These are phyloP conservation scores for Aspergillus cejpii DNA, from an alignment of 2,329 filamentous ascomycete species.

Conservation along the genomic window DNA sequence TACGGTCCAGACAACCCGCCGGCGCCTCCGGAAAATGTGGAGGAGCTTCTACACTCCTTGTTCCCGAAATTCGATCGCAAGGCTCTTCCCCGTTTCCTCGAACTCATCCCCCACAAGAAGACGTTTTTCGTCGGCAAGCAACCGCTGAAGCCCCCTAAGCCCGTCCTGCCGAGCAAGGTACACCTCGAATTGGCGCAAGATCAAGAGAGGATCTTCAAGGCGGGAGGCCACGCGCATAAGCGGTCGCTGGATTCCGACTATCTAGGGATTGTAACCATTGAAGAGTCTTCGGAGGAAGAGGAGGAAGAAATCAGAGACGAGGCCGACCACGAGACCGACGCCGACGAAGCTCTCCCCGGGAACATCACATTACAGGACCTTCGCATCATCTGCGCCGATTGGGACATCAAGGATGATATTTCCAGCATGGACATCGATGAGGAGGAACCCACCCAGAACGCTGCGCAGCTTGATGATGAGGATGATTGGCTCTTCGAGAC, in stretches of 20 bases:
- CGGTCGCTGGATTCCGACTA: constrained; percentile 48
- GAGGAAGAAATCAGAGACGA: constrained; percentile 46
- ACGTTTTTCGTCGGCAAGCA: constrained; percentile 72
- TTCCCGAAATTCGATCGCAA: constrained; percentile 77
- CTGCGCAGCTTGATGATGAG: constrained; percentile 49
- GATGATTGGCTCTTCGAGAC: constrained; percentile 46
- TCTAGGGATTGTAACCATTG: constrained; percentile 49
- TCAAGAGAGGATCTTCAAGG: constrained; percentile 76
- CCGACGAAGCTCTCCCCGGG: constrained; percentile 58
- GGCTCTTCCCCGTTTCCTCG: constrained; percentile 68
- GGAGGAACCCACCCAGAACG: constrained; percentile 13
- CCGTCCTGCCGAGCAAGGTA: constrained; percentile 78
- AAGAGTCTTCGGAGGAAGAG: constrained; percentile 41
- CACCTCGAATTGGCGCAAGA: constrained; percentile 79
- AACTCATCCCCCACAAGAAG: constrained; percentile 73
- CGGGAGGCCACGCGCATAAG: constrained; percentile 57
- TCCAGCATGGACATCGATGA: constrained; percentile 36
- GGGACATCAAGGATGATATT: constrained; percentile 59
- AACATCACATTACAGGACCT: constrained; percentile 75
- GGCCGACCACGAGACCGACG: constrained; percentile 49
- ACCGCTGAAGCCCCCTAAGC: constrained; percentile 70
- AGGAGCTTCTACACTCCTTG: constrained; percentile 68
- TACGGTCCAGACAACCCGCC: constrained; percentile 55
- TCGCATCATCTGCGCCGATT: constrained; percentile 78
- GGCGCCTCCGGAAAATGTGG: constrained; percentile 62